Conservation (phyloP, 805 yeast genomes). For the Scheffersomyces amazonensis region DNA sequence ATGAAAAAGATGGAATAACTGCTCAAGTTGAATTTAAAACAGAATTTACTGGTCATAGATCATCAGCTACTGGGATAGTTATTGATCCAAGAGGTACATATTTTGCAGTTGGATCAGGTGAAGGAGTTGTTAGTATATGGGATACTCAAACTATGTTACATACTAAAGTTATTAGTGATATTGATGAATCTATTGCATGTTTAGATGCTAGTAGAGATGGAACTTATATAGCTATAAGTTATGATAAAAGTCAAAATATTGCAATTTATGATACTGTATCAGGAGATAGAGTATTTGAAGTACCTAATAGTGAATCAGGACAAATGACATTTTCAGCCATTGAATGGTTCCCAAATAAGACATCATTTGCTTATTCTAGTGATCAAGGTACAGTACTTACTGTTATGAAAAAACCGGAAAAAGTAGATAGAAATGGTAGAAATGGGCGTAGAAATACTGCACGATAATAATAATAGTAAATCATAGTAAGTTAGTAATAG, state of each 20-base stretch:
- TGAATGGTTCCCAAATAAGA: slow-evolving; percentile 34
- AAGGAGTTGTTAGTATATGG: slow-evolving; percentile 56
- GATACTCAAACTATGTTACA: slow-evolving; percentile 34
- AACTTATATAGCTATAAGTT: slow-evolving; percentile 40
- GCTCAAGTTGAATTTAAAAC: slow-evolving; percentile 8
- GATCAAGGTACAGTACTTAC: slow-evolving; percentile 29
- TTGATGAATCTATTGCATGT: slow-evolving; percentile 42
- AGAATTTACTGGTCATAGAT: slow-evolving; percentile 43
- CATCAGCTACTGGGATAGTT: slow-evolving; percentile 44
- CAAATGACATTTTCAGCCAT: slow-evolving; percentile 23
- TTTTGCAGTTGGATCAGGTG: slow-evolving; percentile 54
- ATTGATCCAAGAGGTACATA: slow-evolving; percentile 53
- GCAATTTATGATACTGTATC: slow-evolving; percentile 35
- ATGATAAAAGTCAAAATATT: slow-evolving; percentile 39
- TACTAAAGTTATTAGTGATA: slow-evolving; percentile 31
- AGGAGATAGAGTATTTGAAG: slow-evolving; percentile 26
- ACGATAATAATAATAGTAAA: too few species aligned
- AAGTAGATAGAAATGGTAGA: not conserved
- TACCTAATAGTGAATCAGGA: slow-evolving; percentile 26
- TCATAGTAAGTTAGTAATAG: too few species aligned
- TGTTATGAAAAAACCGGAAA: slow-evolving; percentile 12
- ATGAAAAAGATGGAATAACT: slow-evolving; percentile 3
- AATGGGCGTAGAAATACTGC: too few species aligned
- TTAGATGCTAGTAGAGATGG: slow-evolving; percentile 47
- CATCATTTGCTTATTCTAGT: slow-evolving; percentile 26